Evolutionary conservation across 768 basidiomycete genomes (phyloP).

Genomic region (Tylopilus sp.): DNA sequence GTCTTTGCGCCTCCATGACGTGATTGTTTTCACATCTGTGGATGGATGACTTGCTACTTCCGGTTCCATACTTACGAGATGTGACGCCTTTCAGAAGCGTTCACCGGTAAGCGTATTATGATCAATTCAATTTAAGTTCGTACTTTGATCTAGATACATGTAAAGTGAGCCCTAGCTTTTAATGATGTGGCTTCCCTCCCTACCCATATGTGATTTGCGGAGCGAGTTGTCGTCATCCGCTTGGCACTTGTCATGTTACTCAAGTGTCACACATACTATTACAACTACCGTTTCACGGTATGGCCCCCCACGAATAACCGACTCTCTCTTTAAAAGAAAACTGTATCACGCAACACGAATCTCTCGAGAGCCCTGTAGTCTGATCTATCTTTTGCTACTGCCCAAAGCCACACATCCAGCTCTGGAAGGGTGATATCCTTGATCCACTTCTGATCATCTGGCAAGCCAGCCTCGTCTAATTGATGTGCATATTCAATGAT

Average conservation of each 20-base stretch:
- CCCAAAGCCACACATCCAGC: slow-evolving; percentile 80
- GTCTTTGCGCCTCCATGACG: slow-evolving; percentile 7
- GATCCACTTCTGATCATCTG: slow-evolving; percentile 44
- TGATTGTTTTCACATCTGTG: slow-evolving; percentile 7
- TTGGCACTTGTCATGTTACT: too few species aligned
- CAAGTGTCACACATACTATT: too few species aligned
- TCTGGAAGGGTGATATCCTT: slow-evolving; percentile 54
- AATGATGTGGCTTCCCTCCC: slow-evolving; percentile 3
- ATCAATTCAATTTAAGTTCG: slow-evolving; percentile 16
- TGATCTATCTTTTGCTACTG: slow-evolving; percentile 70
- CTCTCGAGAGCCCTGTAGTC: slow-evolving; percentile 67
- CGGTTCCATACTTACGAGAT: slow-evolving; percentile 4
- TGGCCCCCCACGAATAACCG: background rate
- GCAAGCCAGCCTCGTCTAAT: slow-evolving; percentile 17
- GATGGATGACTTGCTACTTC: slow-evolving; percentile 5
- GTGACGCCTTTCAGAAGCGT: slow-evolving; percentile 3
- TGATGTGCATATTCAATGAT: slow-evolving; percentile 55
- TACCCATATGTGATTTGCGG: background rate
- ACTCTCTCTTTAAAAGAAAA: slow-evolving; percentile 54
- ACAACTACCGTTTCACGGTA: too few species aligned
- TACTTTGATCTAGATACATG: slow-evolving; percentile 8
- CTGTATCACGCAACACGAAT: slow-evolving; percentile 63
- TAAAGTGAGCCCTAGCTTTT: slow-evolving; percentile 2
- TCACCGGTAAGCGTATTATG: slow-evolving; percentile 2
- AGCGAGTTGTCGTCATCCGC: background rate